A percentile compares a stretch with the other conserved stretches of the same genome.
Evolutionary conservation across 2,329 filamentous ascomycete species (phyloP).

Genomic region (Hymenotorrendiella dingleyae): DNA sequence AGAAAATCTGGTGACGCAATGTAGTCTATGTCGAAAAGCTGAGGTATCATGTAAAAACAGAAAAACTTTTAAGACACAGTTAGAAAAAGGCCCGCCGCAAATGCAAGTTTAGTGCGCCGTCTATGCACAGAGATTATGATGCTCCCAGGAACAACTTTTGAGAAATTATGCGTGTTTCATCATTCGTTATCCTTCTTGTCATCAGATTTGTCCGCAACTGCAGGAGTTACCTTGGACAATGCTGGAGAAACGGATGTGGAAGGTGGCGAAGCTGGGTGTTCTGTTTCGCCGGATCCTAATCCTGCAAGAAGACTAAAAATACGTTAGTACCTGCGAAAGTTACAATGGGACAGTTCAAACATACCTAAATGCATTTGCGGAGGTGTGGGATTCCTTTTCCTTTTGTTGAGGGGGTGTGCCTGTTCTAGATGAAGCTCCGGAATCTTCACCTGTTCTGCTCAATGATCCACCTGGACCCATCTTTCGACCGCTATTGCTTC

Average conservation of each 20-base stretch:
- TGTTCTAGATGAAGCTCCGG: conserved; percentile 79
- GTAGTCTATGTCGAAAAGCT: conserved; percentile 31
- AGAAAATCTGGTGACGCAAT: conserved; percentile 30
- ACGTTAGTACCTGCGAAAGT: conserved; percentile 28
- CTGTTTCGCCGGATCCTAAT: conserved; percentile 45
- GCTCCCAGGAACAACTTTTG: conserved; percentile 34
- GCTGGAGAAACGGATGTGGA: conserved; percentile 62
- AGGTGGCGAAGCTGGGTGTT: conserved; percentile 63
- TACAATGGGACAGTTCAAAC: conserved; percentile 27
- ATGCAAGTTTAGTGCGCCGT: conserved; percentile 40
- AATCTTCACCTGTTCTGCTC: conserved; percentile 73
- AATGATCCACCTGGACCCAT: conserved; percentile 70
- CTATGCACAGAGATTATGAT: conserved; percentile 41
- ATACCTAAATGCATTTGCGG: conserved; percentile 92
- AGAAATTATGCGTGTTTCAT: conserved; percentile 26
- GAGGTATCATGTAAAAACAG: conserved; percentile 40
- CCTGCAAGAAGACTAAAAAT: conserved; percentile 44
- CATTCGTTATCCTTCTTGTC: conserved; percentile 47
- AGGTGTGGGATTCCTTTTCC: conserved; percentile 56
- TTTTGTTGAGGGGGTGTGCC: conserved; percentile 77
- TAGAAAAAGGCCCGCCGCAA: conserved; percentile 34
- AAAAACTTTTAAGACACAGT: conserved; percentile 41
- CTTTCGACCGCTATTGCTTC: conserved; percentile 83
- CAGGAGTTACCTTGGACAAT: conserved; percentile 55
- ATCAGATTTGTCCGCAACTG: conserved; percentile 35